Conservation (phyloP, 139 green algal species). For the Gonium pectorale region DNA sequence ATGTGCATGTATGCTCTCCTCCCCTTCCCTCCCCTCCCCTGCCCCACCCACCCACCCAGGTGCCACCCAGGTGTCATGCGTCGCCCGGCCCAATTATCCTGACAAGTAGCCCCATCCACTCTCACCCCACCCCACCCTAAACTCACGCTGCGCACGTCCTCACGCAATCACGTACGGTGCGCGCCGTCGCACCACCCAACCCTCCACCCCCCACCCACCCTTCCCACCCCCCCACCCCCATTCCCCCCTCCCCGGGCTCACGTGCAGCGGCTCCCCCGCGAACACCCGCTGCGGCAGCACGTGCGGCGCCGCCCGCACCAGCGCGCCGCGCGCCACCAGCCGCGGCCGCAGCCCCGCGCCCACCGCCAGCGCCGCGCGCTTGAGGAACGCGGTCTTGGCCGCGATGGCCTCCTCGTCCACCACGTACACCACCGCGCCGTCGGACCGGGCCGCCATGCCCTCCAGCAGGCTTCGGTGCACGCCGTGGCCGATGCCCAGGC, state of each 20-base stretch:
- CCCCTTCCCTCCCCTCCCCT: too few relatives aligned
- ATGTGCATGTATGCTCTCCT: too few relatives aligned
- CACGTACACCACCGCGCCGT: constrained; percentile 46
- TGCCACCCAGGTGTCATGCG: too few relatives aligned
- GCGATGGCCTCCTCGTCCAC: constrained; percentile 52
- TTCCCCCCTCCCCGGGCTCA: too few relatives aligned
- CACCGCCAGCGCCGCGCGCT: constrained; percentile 14
- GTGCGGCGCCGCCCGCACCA: constrained; percentile 37
- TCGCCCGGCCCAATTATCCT: too few relatives aligned
- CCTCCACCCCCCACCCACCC: background rate
- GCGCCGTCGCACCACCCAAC: background rate
- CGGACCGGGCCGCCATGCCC: constrained; percentile 30
- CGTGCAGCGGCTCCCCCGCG: constrained; percentile 43
- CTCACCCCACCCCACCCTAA: background rate
- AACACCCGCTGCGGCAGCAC: constrained; percentile 50
- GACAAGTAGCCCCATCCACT: too few relatives aligned
- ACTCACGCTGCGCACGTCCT: too few relatives aligned
- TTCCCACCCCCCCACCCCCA: background rate
- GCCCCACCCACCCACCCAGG: background rate
- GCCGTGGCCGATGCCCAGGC: constrained; percentile 58
- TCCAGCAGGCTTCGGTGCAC: constrained; percentile 59
- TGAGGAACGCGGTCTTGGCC: constrained; percentile 50
- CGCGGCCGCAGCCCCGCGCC: constrained; percentile 13
- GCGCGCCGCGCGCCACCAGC: background rate
- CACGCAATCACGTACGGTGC: too few relatives aligned